Evolutionary conservation across 2,329 filamentous ascomycete species (phyloP), one percentile per base, ranked within the genome.

Genomic region (Arthrobotrys pseudoclavata): DNA sequence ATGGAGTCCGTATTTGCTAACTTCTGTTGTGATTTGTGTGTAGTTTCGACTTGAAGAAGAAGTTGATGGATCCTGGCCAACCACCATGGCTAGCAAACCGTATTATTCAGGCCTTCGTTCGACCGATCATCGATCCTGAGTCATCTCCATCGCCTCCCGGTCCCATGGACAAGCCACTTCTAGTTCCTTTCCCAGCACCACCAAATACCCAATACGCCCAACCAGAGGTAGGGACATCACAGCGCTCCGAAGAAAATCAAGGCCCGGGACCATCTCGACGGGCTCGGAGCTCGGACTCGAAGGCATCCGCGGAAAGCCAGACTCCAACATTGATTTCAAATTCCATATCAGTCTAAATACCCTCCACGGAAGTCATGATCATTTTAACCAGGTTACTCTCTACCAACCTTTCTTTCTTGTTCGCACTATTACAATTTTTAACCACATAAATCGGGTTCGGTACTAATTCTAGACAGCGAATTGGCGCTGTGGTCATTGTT

Each of bases 31-130:
- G 10, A 24, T 22, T 4, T 50, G 4, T 45, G 7, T 26, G 12
- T 63, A 63, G 40, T 31, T 53, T 72, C 22, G 18, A 68, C 34
- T 5, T 50, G 24, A 48, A 48, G 20, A 29, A 60, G 18, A 57
- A 18, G 34, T 42, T 60, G 34, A n/a, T 7, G 20, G 52, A 57
- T 31, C 37, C 20, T 50, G 61, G 10, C 3, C 31, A 60, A n/a
- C 24, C 63, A 42, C 5, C 15, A 47, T 72, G 69, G 69, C 6
- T 24, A 1, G n/a, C 34, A n/a, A 40, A 29, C 18, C 47, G 50
- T 10, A 34, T 74, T 13, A 37, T 62, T 13, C 29, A 55, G 34
- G 62, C 47, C 15, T 62, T 42, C 31, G n/a, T 74, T n/a, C 52
- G 48, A 37, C 20, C 40, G 4, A 15, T 15, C 31, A 15, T 15